Evolutionary conservation across 2,329 filamentous ascomycete species (phyloP), one percentile per base, ranked within the genome.

Genomic region (Diaporthe capsici): DNA sequence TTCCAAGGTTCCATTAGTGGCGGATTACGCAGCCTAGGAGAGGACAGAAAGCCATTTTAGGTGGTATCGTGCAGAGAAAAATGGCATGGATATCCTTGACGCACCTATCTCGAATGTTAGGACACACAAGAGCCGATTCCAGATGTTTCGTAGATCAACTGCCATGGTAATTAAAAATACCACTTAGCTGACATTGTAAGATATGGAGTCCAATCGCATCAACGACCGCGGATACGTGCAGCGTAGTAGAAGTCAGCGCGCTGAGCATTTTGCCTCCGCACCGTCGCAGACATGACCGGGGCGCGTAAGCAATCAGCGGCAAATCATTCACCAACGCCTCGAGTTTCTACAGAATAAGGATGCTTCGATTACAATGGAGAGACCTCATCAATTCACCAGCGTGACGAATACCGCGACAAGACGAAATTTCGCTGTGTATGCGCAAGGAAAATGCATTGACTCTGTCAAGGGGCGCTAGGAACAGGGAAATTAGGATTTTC

Each of bases 401-500:
- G 15, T 8, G 17, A 9, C 8, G 22, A 34, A 39, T 25, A 51
- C 12, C 22, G 31, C n/a, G 20, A 39, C 20, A 20, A 53, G 53
- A 37, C 4, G 5, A n/a, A 15, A 15, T 20, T 15, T 49, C 20
- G n/a, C 17, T 51, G 63, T 34, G 31, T 37, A 8, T 25, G 63
- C 22, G 44, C 63, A 53, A 28, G 31, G 28, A 8, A 6, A 53
- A 28, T 17, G 22, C 31, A 28, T 20, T 28, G 22, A 68, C 31
- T 51, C 47, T 39, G 47, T 53, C 31, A 51, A 28, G 47, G 15
- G 13, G 13, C 63, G 22, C 63, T 68, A 53, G 47, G 47, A 31
- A 53, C 10, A 53, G 47, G 47, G 47, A 68, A n/a, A 68, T 68
- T 51, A 51, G 31, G 63, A 68, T 68, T 68, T 53, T 68, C 63